Conservation (phyloP, 441 rosid genomes). For the Mallotus repandus region DNA sequence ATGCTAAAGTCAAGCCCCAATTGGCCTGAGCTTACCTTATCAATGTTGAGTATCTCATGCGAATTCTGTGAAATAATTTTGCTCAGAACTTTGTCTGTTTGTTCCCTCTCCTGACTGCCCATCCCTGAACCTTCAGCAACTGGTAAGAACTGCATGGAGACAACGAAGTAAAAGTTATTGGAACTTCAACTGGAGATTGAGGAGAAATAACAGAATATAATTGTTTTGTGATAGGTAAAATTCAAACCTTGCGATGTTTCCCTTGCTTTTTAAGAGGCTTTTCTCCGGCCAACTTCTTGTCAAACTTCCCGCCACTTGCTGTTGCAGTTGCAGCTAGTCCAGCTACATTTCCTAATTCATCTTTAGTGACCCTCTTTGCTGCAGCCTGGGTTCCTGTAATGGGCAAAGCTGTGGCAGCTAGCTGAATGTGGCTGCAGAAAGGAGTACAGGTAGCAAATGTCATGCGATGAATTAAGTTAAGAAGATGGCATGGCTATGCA, state of each 20-base stretch:
- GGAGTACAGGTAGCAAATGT: constrained; percentile 17
- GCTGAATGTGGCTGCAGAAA: constrained; percentile 75
- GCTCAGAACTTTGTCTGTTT: constrained; percentile 71
- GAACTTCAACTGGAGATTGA: not conserved
- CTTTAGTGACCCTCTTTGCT: constrained; percentile 67
- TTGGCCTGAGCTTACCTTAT: constrained; percentile 48
- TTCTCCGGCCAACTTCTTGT: constrained; percentile 79
- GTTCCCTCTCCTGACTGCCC: constrained; percentile 69
- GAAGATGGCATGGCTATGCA: not conserved
- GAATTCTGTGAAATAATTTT: constrained; percentile 77
- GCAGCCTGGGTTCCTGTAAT: constrained; percentile 75
- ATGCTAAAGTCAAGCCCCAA: not conserved
- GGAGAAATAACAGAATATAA: constrained; percentile 7
- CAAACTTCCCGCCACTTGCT: constrained; percentile 95
- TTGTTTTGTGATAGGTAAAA: not conserved
- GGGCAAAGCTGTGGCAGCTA: constrained; percentile 84
- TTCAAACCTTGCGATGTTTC: constrained; percentile 75
- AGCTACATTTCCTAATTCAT: constrained; percentile 76
- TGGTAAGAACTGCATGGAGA: constrained; percentile 64
- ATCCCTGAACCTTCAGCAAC: constrained; percentile 61
- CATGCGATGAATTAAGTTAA: not conserved
- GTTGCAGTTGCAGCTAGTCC: constrained; percentile 90
- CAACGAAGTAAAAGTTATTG: not conserved
- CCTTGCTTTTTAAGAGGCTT: constrained; percentile 75
- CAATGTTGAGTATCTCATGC: constrained; percentile 79